phyloP scores from a whole-genome alignment of 768 basidiomycete species.

The Wakefieldia striispora region DNA sequence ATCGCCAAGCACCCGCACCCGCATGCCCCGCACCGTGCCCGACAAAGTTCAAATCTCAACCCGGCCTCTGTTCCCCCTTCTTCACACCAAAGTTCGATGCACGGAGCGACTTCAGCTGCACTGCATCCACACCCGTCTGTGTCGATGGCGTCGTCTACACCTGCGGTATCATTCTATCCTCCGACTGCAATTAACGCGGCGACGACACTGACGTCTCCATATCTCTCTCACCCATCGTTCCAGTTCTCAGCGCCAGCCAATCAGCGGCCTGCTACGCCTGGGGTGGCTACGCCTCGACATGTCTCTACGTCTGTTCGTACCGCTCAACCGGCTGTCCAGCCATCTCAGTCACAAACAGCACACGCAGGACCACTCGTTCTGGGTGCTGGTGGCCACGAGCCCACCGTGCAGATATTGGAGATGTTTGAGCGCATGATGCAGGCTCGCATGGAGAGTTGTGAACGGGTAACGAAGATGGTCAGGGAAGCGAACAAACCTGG shows the following conservation, averaged over 20 bases:
- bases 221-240: constrained; percentile 30
- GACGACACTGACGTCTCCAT: constrained; percentile 33
- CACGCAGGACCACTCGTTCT: constrained; percentile 26
- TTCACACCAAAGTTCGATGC: constrained; percentile 18
- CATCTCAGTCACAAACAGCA: constrained; percentile 8
- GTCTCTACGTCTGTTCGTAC: constrained; percentile 12
- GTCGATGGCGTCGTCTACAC: constrained; percentile 17
- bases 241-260: constrained; percentile 19
- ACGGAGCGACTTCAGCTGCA: constrained; percentile 10
- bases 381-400: constrained; percentile 34
- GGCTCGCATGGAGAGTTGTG: constrained; percentile 73
- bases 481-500: constrained; percentile 29
- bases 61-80: constrained; percentile 24
- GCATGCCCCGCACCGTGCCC: constrained; percentile 27
- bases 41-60: constrained; percentile 31
- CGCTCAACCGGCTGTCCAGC: constrained; percentile 6
- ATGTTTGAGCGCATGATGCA: constrained; percentile 74
- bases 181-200: constrained; percentile 29
- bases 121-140: constrained; percentile 17
- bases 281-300: constrained; percentile 7
- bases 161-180: constrained; percentile 26
- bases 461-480: constrained; percentile 59
- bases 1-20: constrained; percentile 26
- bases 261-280: constrained; percentile 12
- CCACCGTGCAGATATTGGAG: constrained; percentile 54